A percentile compares a stretch with the other conserved stretches of the same genome.
These are phyloP conservation scores for Fusarium sp. DNA, from an alignment of 2,329 filamentous ascomycete genomes.

Conservation along the genomic window DNA sequence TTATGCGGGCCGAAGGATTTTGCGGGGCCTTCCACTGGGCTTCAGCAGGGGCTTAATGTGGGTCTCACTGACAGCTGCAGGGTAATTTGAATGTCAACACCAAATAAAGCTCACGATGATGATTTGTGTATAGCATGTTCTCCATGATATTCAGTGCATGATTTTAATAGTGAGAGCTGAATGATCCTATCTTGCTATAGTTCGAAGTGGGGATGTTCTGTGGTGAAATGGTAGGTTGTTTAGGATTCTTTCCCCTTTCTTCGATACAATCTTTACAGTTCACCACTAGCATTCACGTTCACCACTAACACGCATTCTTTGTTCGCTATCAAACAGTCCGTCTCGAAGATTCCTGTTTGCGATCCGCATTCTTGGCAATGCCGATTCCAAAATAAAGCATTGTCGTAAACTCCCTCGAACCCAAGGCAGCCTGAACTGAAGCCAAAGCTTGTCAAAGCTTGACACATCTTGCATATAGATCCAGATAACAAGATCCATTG, in stretches of 20 bases:
- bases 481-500: neutral
- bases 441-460: neutral
- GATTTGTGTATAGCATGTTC: neutral
- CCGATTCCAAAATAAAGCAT: neutral
- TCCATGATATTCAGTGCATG: neutral
- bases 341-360: neutral
- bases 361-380: neutral
- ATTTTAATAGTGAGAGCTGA: too few species aligned
- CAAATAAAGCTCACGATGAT: neutral
- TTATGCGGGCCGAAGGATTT: constrained; percentile 25
- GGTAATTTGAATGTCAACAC: neutral
- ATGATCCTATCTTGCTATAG: too few species aligned
- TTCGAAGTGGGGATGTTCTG: neutral
- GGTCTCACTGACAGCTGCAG: neutral
- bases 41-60: neutral
- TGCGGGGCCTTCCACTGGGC: constrained; percentile 1
- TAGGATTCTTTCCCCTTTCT: too few species aligned
- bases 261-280: too few species aligned
- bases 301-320: too few species aligned
- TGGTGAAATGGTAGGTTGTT: neutral
- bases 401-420: neutral
- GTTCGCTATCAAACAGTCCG: rapidly evolving
- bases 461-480: neutral
- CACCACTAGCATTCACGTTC: too few species aligned
- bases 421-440: neutral